Conservation (phyloP, 371 early-diverging fungal genomes). For the Capniomyces stellatus region DNA sequence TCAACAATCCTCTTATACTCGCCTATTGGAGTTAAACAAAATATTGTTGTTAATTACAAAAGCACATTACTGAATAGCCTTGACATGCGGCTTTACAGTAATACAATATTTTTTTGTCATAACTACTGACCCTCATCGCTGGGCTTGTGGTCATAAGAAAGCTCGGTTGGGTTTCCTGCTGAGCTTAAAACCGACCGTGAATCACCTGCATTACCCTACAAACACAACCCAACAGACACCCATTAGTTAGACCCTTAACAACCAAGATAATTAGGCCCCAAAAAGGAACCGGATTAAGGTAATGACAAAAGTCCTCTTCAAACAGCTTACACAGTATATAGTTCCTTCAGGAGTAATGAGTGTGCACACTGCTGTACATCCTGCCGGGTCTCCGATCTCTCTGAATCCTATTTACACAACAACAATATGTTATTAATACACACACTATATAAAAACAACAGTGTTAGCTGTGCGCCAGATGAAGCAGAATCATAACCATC, state of each 20-base stretch:
- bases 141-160: slow-evolving; percentile 94
- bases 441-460: not conserved
- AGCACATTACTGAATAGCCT: too few relatives aligned
- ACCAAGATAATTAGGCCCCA: too few relatives aligned
- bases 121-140: slow-evolving; percentile 26
- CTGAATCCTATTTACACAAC: slow-evolving; percentile 30
- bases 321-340: slow-evolving; percentile 27
- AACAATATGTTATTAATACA: too few relatives aligned
- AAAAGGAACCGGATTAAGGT: too few relatives aligned
- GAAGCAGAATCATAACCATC: too few relatives aligned
- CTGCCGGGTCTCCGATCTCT: slow-evolving; percentile 49
- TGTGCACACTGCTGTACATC: slow-evolving; percentile 85
- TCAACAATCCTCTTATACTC: slow-evolving; percentile 64
- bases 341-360: slow-evolving; percentile 52
- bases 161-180: slow-evolving; percentile 46
- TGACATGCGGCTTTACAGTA: not conserved
- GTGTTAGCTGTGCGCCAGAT: too few relatives aligned
- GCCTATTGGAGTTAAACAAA: slow-evolving; percentile 1
- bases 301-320: too few relatives aligned
- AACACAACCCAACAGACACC: not conserved
- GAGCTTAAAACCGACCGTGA: slow-evolving; percentile 70
- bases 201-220: slow-evolving; percentile 80
- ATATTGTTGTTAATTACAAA: too few relatives aligned
- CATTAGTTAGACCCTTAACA: too few relatives aligned
- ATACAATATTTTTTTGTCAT: not conserved